Evolutionary conservation across 148 eudicot genomes (phyloP), one percentile per base, ranked within the genome.

Genomic region (Silene latifolia): DNA sequence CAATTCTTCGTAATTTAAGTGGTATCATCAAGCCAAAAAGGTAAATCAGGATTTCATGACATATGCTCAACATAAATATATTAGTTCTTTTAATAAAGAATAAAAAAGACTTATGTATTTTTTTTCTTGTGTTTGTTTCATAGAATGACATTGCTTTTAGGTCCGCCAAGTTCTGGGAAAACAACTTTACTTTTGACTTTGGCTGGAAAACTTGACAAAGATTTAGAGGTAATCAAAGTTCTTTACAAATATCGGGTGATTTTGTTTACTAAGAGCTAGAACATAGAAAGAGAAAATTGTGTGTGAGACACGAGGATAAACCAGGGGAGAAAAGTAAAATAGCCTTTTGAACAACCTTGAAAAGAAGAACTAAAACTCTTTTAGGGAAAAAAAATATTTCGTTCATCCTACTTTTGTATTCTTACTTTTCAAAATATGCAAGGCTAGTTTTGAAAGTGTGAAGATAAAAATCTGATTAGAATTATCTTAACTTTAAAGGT

Each of bases 1-100:
- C 88, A 35, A 89, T 93, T 67, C 88, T 93, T 64, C 88, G 81
- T 72, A 86, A 93, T 78, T 70, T 89, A 10, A 89, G 85, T 80
- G 98, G 98, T 61, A 87, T 93, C 69, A 86, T 93, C 83, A 88
- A 88, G 84, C 97, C 98, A 80, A 89, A 93, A 67, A 88, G 97
- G 97, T 90, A 73, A 27, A 20, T 10, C 4, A 21, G 25, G 12
- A 67, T 8, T 48, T 10, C 54, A 12, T 61, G 11, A 61, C 4
- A 10, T 25, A 21, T 8, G 4, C 2, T 4, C 1, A 23, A 61
- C 0, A 23, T 0, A 61, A 61, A 21, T 12, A 11, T 48, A 12
- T 11, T 15, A 11, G 1, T 21, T 8, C 10, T 12, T 46, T 47
- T 10, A 46, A 44, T 1, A 67, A 67, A 68, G 8, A 15, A 68